phyloP scores from a whole-genome alignment of 2,329 filamentous ascomycete genomes.

The Trichoderma polysporum region DNA sequence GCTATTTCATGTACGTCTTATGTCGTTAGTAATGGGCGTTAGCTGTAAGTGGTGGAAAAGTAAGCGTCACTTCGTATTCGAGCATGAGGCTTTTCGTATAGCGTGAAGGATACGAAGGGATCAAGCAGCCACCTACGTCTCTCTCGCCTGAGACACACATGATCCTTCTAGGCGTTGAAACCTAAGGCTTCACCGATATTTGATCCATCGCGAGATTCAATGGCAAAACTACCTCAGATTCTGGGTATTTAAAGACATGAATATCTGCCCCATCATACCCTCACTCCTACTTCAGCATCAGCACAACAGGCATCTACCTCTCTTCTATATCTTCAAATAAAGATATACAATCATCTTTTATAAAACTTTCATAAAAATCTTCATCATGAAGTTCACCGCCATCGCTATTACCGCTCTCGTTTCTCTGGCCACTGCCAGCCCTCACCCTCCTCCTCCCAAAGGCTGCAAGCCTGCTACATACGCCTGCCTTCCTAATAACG shows the following conservation, averaged over 20 bases:
- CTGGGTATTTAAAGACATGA: slow-evolving; percentile 17
- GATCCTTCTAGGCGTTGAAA: slow-evolving; percentile 3
- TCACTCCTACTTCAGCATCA: slow-evolving; percentile 8
- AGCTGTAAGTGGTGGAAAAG: slow-evolving; percentile 10
- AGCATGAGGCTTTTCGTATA: slow-evolving; percentile 19
- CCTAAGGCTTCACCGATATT: slow-evolving; percentile 2
- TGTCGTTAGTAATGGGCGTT: neutral
- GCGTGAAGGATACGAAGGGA: slow-evolving; percentile 18
- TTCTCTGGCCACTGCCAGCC: slow-evolving; percentile 22
- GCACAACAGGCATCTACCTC: slow-evolving; percentile 7
- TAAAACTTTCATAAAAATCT: slow-evolving; percentile 11
- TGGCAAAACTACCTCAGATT: neutral
- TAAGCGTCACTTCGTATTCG: slow-evolving; percentile 19
- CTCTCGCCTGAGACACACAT: slow-evolving; percentile 5
- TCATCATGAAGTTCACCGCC: slow-evolving; percentile 35
- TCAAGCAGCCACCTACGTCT: slow-evolving; percentile 20
- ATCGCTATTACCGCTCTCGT: slow-evolving; percentile 28
- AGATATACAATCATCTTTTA: slow-evolving; percentile 15
- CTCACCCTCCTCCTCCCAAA: slow-evolving; percentile 17
- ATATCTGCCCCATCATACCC: neutral
- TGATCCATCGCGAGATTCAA: neutral
- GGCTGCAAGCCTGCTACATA: slow-evolving; percentile 39
- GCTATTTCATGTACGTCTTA: slow-evolving; percentile 13
- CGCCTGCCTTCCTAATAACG: slow-evolving; percentile 29
- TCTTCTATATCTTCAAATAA: slow-evolving; percentile 17